A percentile compares a stretch with the other conserved stretches of the same genome.
phyloP scores from a whole-genome alignment of 2,329 filamentous ascomycete species.

The Pseudogymnoascus sp. region DNA sequence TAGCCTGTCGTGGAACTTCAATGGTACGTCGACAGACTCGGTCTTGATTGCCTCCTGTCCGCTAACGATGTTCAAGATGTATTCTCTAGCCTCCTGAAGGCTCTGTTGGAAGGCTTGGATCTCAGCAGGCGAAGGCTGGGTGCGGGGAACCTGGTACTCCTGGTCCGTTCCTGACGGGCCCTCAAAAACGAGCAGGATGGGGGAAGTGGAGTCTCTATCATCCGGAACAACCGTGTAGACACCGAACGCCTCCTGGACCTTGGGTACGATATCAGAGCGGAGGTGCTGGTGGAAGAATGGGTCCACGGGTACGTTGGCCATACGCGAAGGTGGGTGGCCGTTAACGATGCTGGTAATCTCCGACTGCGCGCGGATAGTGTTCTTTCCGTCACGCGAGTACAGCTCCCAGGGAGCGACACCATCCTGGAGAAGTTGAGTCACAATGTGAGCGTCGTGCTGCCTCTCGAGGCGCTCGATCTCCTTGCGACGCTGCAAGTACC shows the following conservation, averaged over 20 bases:
- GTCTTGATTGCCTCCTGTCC: constrained; percentile 49
- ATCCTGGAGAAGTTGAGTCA: constrained; percentile 62
- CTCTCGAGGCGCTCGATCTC: constrained; percentile 78
- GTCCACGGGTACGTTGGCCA: constrained; percentile 60
- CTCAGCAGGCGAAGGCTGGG: constrained; percentile 42
- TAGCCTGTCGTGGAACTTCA: constrained; percentile 57
- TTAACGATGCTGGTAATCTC: constrained; percentile 68
- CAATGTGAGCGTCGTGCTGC: constrained; percentile 76
- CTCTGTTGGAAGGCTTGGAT: constrained; percentile 45
- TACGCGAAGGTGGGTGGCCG: constrained; percentile 64
- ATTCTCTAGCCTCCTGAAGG: constrained; percentile 46
- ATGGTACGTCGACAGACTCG: constrained; percentile 47
- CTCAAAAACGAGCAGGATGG: constrained; percentile 68
- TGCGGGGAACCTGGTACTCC: constrained; percentile 47
- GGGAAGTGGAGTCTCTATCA: constrained; percentile 47
- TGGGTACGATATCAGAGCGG: constrained; percentile 52
- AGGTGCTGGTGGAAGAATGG: constrained; percentile 73
- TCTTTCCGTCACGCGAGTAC: constrained; percentile 80
- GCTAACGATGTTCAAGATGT: constrained; percentile 49
- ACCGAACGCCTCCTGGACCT: constrained; percentile 59
- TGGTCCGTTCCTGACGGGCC: constrained; percentile 43
- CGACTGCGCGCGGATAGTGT: constrained; percentile 64
- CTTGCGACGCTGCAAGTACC: constrained; percentile 75
- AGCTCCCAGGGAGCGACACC: constrained; percentile 77
- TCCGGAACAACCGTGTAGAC: constrained; percentile 68